A percentile compares a stretch with the other conserved stretches of the same genome.
Conservation (phyloP, 148 eudicot species). For the Salicornia ramosissima region DNA sequence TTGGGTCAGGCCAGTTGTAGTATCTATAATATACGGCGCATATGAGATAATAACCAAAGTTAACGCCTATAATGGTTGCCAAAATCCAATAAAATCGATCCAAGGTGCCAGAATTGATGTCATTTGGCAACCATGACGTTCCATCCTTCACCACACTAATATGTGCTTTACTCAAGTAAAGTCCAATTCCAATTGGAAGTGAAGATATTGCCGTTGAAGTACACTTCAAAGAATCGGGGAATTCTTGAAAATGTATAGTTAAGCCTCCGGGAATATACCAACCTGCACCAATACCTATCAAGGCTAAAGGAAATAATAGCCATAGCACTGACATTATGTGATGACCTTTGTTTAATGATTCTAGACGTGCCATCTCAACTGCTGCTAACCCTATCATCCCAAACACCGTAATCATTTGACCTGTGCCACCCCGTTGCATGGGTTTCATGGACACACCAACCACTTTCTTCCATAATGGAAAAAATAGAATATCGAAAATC, state of each 20-base stretch:
- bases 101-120: background rate
- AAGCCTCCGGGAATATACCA: conserved; percentile 13
- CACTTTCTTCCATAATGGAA: conserved; percentile 1
- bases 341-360: background rate
- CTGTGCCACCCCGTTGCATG: conserved; percentile 15
- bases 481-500: conserved; percentile 4
- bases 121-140: conserved; percentile 9
- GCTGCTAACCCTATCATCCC: conserved; percentile 10
- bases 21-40: conserved; percentile 8
- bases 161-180: conserved; percentile 12
- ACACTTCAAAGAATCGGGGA: conserved; percentile 13
- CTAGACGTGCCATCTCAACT: conserved; percentile 9
- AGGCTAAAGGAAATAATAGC: conserved; percentile 4
- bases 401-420: conserved; percentile 1
- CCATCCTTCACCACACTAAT: background rate
- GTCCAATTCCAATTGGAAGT: conserved; percentile 7
- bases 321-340: background rate
- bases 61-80: conserved; percentile 3
- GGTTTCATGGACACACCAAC: conserved; percentile 9
- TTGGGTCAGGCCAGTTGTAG: background rate
- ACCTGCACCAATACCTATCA: conserved; percentile 11
- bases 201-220: conserved; percentile 10
- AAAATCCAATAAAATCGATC: conserved; percentile 14
- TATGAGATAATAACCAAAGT: conserved; percentile 12
- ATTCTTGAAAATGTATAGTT: conserved; percentile 14